Base-by-base conservation (phyloP, 495 filamentous ascomycete species). In the Melanomma pulvis-pyrius region DNA sequence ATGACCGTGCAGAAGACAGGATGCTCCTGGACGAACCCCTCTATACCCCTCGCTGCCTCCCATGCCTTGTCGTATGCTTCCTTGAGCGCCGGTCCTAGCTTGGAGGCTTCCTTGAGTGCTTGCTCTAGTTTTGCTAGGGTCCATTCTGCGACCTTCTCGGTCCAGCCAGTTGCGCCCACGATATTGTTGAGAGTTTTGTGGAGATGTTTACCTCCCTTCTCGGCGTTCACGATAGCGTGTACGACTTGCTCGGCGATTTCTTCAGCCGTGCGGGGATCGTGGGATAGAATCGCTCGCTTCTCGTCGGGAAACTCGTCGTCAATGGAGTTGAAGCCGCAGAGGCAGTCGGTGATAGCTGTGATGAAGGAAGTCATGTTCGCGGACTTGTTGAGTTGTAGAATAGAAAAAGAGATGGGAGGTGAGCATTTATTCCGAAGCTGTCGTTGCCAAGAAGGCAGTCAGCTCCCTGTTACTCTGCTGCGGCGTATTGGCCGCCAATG, bases 1-100 rank as follows among this genome's bases (percentile, higher is more conserved):
- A 85, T 46, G 5, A 85, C 60, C 0, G 82, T 82, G 24, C 68
- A 69, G 36, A 79, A 79, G 1, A 76, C 67, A 0, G 82, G 81
- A 70, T 84, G 81, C 0, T 83, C 76, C 2, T 56, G 52, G 19
- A 67, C 75, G 61, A 84, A 83, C 5, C 54, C 74, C 13, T 71
- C 47, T 3, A 67, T 59, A 29, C 1, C 47, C 22, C 60, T 50
- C 21, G 77, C 77, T 8, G 61, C 77, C 0, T 74, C 65, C 13
- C 30, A 70, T 17, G 76, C 73, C 50, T 74, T 75, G 2, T 72
- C 72, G 26, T 73, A 70, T 0, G 79, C 79, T 13, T 77, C 68
- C 15, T 65, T 68, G 44, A 82, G 69, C 5, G 71, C 75, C 5
- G 53, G 56, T 1, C 73, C 71, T 71, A 82, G 76, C 29, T 64